Evolutionary conservation across 306 rosid species (phyloP).

Genomic region (Lupinus albus): DNA sequence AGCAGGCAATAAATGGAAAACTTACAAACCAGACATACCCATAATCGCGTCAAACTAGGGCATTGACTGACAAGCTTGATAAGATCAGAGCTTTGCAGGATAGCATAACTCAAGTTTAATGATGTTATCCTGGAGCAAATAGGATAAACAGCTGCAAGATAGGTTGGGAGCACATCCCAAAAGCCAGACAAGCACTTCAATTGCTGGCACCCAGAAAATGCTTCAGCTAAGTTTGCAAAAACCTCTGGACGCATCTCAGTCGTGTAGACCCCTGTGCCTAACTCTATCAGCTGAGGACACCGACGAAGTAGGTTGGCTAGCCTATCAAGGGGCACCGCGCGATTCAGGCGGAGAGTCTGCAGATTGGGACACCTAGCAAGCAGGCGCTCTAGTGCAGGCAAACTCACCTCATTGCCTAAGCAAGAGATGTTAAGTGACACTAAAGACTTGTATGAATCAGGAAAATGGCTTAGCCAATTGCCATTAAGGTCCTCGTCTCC

Average conservation of each 20-base stretch:
- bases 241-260: conserved; percentile 73
- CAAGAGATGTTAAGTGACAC: conserved; percentile 87
- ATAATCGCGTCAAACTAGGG: conserved; percentile 67
- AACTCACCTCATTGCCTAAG: conserved; percentile 75
- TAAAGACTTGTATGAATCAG: conserved; percentile 80
- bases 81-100: conserved; percentile 69
- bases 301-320: conserved; percentile 62
- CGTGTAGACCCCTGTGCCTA: conserved; percentile 79
- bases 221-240: conserved; percentile 56
- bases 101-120: conserved; percentile 81
- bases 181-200: conserved; percentile 82
- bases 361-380: conserved; percentile 79
- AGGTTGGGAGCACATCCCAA: conserved; percentile 86
- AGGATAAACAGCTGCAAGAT: conserved; percentile 74
- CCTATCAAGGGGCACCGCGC: conserved; percentile 77
- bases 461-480: conserved; percentile 93
- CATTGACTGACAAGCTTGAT: conserved; percentile 79
- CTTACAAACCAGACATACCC: conserved; percentile 62
- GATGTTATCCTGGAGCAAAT: conserved; percentile 71
- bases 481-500: conserved; percentile 87
- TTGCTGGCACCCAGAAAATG: conserved; percentile 64
- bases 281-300: conserved; percentile 78
- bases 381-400: conserved; percentile 82
- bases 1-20: conserved; percentile 4
- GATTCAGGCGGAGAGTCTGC: conserved; percentile 82